Evolutionary conservation across 2,329 filamentous ascomycete genomes (phyloP).

Genomic region (Aspergillus fumigatiaffinis): DNA sequence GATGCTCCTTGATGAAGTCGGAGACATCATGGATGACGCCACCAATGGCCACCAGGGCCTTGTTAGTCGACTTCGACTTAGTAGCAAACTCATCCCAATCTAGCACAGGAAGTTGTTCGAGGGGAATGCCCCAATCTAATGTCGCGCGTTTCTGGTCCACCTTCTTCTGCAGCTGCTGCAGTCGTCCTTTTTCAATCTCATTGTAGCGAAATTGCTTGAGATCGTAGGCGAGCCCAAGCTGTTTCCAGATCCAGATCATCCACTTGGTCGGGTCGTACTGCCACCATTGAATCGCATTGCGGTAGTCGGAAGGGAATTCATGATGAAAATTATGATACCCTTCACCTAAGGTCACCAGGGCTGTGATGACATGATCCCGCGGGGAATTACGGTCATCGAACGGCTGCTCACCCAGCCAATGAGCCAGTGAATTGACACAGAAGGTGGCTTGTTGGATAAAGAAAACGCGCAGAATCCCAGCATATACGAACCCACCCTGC

Average conservation of each 20-base stretch:
- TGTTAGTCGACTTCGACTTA: constrained; percentile 60
- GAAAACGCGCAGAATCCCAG: constrained; percentile 74
- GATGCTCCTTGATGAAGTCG: constrained; percentile 77
- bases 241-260: constrained; percentile 75
- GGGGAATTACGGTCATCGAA: constrained; percentile 85
- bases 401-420: constrained; percentile 83
- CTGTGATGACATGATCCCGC: constrained; percentile 76
- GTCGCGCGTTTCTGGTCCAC: constrained; percentile 72
- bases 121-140: constrained; percentile 77
- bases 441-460: constrained; percentile 85
- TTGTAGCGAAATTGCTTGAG: constrained; percentile 84
- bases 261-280: constrained; percentile 88
- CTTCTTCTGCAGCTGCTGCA: constrained; percentile 84
- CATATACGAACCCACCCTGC: constrained; percentile 74
- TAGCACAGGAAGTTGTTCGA: constrained; percentile 75
- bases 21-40: constrained; percentile 78
- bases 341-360: constrained; percentile 75
- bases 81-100: constrained; percentile 77
- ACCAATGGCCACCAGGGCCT: constrained; percentile 67
- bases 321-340: constrained; percentile 93
- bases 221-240: constrained; percentile 73
- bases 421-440: constrained; percentile 82
- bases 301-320: constrained; percentile 85
- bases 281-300: constrained; percentile 80
- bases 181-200: constrained; percentile 81